Base-by-base conservation (phyloP, 345 rosid species). In the Trapa incisa region DNA sequence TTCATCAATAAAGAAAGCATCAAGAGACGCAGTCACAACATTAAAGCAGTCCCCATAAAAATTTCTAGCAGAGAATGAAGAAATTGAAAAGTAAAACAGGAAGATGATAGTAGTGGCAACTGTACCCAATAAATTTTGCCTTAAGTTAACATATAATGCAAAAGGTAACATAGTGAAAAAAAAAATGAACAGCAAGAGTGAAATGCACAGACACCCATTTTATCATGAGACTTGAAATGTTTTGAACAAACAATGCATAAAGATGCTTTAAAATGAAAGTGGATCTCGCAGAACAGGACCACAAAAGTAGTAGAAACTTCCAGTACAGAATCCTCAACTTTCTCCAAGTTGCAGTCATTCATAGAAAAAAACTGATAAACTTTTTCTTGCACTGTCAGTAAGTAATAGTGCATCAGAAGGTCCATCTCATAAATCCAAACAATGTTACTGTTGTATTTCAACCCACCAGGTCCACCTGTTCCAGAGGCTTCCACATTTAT, bases 401-500 rank as follows among this genome's bases (percentile, higher is more conserved):
- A 32, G 60, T n/a, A n/a, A 11, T 58, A 22, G 7, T 37, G 36
- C 38, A 12, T 2, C 29, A 4, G 17, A 45, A 61, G n/a, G 37
- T 37, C 35, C 56, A 60, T 47, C 36, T 41, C 8, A 32, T 13
- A 36, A 42, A 65, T 47, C 43, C 33, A 41, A 65, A 32, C 15
- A 15, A 64, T 1, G 33, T 48, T 17, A 15, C 42, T n/a, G 37
- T 43, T 67, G 29, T 32, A 56, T 53, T n/a, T 68, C 45, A 63
- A 73, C 84, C 57, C 82, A 94, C 99, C 99, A 80, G 80, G 81
- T 70, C 99, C 97, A 76, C 96, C 97, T 5, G 86, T 80, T n/a
- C 99, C 99, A 76, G 99, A 87, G 68, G 99, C 99, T 83, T 94
- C 99, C 72, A 94, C 87, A 73, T 94, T 87, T 75, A 94, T 81